Evolutionary conservation across 1,284 basidiomycete species (phyloP), one percentile per base, ranked within the genome.

Genomic region (Agaricales sp.): DNA sequence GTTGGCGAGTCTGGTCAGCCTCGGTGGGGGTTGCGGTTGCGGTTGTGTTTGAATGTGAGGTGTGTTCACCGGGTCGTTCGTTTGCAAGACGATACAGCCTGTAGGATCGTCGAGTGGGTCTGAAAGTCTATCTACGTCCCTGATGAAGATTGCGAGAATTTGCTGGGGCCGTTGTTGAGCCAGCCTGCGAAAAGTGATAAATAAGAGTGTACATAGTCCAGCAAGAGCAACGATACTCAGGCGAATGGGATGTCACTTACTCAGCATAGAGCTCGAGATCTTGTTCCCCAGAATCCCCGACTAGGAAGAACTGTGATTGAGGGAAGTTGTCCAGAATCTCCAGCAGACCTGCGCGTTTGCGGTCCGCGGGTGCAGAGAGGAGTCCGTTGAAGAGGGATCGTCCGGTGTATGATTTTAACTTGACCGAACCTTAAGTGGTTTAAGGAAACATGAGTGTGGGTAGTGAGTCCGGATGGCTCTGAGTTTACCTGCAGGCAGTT

Each of bases 281-380:
- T 58, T 92, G 90, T 61, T 94, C 91, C 26, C 89, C 91, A 0
- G 82, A 80, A 62, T 95, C 92, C 4, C 92, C 92, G 24, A 95
- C 72, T 45, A 94, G 76, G 58, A 96, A 67, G 64, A 96, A 95
- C 18, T 68, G 72, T 2, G 84, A 78, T 41, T 80, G 70, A 1
- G 77, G 78, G 61, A 94, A 93, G 8, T 79, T 73, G 48, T 85
- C 75, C n/a, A 95, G 68, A 22, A 92, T 70, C 41, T 92, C 87
- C 4, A 81, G 61, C 2, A 94, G 78, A n/a, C 82, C 83, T 0
- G 75, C 76, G 3, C 82, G 79, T 65, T 96, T 96, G 38, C 92
- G 78, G 25, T 78, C 73, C 0, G 89, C 84, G 2, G 89, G 83
- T 43, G 80, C 83, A 54, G 74, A 86, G 48, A 80, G 66, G 19